Evolutionary conservation across 495 filamentous ascomycete genomes (phyloP).

Genomic region (Aspergillus sparsus): DNA sequence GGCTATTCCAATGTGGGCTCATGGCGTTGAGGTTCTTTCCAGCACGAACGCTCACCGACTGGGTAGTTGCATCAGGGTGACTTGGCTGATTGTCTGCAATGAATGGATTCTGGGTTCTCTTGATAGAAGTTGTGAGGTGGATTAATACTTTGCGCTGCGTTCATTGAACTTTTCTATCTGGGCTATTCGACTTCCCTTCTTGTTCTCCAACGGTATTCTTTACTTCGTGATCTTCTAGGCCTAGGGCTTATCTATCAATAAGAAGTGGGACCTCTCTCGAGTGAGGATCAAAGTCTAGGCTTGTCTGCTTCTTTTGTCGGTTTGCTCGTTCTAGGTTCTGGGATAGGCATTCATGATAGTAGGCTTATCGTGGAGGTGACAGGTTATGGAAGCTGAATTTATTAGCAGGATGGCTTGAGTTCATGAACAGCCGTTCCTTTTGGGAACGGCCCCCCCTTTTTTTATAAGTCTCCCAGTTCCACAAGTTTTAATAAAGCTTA

Average conservation of each 20-base stretch:
- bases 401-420: conserved; percentile 15
- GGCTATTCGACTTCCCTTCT: conserved; percentile 23
- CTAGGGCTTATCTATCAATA: conserved; percentile 4
- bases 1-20: conserved; percentile 32
- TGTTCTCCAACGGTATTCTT: background rate
- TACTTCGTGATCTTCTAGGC: background rate
- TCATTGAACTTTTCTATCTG: conserved; percentile 20
- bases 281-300: conserved; percentile 96
- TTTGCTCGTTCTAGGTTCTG: conserved; percentile 6
- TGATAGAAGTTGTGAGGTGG: conserved; percentile 24
- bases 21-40: conserved; percentile 5
- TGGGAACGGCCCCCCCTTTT: conserved; percentile 55
- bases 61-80: background rate
- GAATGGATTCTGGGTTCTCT: conserved; percentile 38
- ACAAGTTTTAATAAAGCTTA: conserved; percentile 13
- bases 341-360: conserved; percentile 11
- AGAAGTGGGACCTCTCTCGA: conserved; percentile 79
- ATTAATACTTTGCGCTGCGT: conserved; percentile 21
- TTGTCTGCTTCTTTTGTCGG: conserved; percentile 62
- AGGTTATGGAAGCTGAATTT: conserved; percentile 31
- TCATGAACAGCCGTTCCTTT: conserved; percentile 40
- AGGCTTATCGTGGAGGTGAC: conserved; percentile 27
- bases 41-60: background rate
- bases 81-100: conserved; percentile 37
- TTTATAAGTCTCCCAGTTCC: conserved; percentile 61